Base-by-base conservation (phyloP, 495 filamentous ascomycete genomes). In the Daldinia grandis region DNA sequence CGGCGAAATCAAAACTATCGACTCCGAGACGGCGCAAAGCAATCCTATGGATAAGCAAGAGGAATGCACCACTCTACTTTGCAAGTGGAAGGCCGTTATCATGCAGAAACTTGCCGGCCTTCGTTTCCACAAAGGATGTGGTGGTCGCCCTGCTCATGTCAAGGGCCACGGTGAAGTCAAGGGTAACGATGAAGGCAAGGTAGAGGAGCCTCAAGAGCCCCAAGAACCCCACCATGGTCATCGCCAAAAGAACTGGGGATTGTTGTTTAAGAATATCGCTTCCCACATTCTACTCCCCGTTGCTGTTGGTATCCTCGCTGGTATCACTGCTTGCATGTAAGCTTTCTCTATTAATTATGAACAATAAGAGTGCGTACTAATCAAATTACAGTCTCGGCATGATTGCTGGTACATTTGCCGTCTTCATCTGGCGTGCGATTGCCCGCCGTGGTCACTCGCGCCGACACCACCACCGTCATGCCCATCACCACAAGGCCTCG, bases 271-370 rank as follows among this genome's bases (percentile, higher is more conserved):
- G 76, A 80, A 80, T 64, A 78, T 87, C 35, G 78, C 78, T 38
- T 75, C 80, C 8, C 82, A 86, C 65, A 82, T 87, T 33, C 69
- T 87, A 19, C 76, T 87, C 24, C 86, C 85, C 0, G 76, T 87
- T 21, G 64, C 84, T 15, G 74, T 87, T 51, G 86, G 86, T 54
- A 79, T 87, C 49, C 74, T 82, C 28, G 84, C 83, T 58, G 86
- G 86, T 69, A 78, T 87, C n/a, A 77, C 76, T 50, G 80, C 83
- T 53, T 84, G 83, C 79, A 69, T 86, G 83, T 84, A 77, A 77
- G 82, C 79, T 61, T 54, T 27, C 12, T 24, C 25, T 5, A 17
- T 31, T 24, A 5, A 35, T 14, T 19, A 53, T 15, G 15, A 44
- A 31, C 8, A 28, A 31, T 49, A 9, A 7, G 42, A 21, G 44